Evolutionary conservation across 2,329 filamentous ascomycete genomes (phyloP).

Genomic region (Fusarium sublunatum): DNA sequence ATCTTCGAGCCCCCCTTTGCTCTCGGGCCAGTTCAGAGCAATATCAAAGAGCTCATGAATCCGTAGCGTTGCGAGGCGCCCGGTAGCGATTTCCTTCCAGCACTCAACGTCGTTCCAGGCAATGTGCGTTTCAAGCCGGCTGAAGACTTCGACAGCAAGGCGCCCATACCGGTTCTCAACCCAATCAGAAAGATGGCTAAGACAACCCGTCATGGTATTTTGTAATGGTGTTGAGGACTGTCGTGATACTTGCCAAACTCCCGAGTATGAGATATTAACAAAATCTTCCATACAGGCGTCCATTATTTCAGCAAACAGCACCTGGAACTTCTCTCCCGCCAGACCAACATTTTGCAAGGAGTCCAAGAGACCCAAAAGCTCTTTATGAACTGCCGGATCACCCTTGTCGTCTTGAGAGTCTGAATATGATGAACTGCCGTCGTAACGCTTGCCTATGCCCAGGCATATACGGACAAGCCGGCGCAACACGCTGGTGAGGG

Average conservation of each 20-base stretch:
- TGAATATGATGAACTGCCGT: constrained; percentile 17
- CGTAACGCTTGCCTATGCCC: constrained; percentile 42
- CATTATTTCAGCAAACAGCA: constrained; percentile 78
- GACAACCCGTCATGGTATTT: constrained; percentile 62
- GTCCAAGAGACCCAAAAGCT: constrained; percentile 67
- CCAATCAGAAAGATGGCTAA: constrained; percentile 72
- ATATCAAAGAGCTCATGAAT: constrained; percentile 83
- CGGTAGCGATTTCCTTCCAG: constrained; percentile 77
- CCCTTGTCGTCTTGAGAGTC: constrained; percentile 43
- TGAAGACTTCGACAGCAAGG: constrained; percentile 71
- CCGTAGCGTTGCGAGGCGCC: constrained; percentile 74
- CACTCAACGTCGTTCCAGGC: constrained; percentile 69
- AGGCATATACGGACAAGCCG: constrained; percentile 65
- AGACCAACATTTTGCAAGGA: constrained; percentile 73
- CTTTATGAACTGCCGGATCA: constrained; percentile 57
- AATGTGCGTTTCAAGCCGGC: constrained; percentile 58
- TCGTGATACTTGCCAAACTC: constrained; percentile 64
- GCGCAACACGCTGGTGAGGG: constrained; percentile 66
- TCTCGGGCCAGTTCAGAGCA: constrained; percentile 78
- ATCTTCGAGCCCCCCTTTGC: constrained; percentile 78
- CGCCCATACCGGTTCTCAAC: constrained; percentile 74
- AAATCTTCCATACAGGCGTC: constrained; percentile 72
- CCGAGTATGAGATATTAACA: constrained; percentile 70
- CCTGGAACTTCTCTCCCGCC: constrained; percentile 75
- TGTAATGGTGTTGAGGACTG: constrained; percentile 24